Conservation (phyloP, 768 basidiomycete species). For the Phaffia australis region DNA sequence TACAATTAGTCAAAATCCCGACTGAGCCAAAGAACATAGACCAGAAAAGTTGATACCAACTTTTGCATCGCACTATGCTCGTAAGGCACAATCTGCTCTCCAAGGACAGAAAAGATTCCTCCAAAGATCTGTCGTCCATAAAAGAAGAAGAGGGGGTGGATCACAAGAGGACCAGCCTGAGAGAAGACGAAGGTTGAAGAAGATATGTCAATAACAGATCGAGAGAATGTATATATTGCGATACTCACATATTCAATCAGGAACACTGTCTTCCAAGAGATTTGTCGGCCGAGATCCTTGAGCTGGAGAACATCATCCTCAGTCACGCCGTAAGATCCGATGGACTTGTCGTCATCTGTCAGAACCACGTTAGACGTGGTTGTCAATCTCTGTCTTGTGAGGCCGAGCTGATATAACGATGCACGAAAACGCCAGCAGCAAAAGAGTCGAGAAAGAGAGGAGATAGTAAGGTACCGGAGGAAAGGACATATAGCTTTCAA, state of each 20-base stretch:
- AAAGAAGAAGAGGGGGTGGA: constrained; percentile 75
- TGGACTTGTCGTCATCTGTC: constrained; percentile 52
- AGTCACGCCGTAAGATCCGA: constrained; percentile 50
- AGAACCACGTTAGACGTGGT: constrained; percentile 38
- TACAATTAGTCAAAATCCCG: not conserved
- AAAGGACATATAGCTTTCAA: constrained; percentile 30
- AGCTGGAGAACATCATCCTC: constrained; percentile 58
- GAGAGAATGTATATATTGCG: not conserved
- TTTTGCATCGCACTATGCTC: constrained; percentile 67
- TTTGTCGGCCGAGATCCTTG: constrained; percentile 85
- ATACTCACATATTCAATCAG: constrained; percentile 81
- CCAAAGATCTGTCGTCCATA: constrained; percentile 57
- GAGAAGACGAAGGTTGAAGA: not conserved
- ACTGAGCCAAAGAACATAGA: not conserved
- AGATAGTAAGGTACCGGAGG: constrained; percentile 9
- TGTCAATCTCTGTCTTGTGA: constrained; percentile 61
- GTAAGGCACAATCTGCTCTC: constrained; percentile 42
- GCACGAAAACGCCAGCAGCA: not conserved
- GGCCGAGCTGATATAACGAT: constrained; percentile 48
- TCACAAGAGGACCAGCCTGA: constrained; percentile 73
- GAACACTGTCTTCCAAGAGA: constrained; percentile 80
- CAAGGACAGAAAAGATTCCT: constrained; percentile 1
- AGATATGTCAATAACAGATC: not conserved
- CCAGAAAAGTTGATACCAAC: constrained; percentile 37
- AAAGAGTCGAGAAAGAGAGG: not conserved